Percentiles rank a stretch among this genome's conserved stretches.
Evolutionary conservation across 202 grass and related monocot genomes (phyloP).

Genomic region (Panicum hallii): DNA sequence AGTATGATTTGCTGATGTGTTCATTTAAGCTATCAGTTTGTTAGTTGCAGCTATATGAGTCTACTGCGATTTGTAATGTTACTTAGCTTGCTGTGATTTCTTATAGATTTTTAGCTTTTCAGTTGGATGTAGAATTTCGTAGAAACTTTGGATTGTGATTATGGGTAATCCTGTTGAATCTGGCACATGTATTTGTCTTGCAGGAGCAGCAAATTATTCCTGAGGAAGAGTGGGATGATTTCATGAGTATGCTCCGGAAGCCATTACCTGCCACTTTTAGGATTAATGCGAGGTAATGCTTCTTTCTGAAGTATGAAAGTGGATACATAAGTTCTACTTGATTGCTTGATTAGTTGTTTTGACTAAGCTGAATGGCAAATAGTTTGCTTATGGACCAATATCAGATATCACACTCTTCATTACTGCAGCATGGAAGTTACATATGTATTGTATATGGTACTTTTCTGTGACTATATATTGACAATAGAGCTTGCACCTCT

Average conservation of each 20-base stretch:
- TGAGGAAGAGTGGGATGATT: slow-evolving; percentile 80
- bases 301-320: slow-evolving; percentile 8
- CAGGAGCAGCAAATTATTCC: slow-evolving; percentile 81
- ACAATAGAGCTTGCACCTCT: background rate
- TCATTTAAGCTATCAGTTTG: slow-evolving; percentile 26
- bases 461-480: background rate
- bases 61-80: background rate
- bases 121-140: background rate
- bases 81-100: background rate
- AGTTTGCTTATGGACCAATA: slow-evolving; percentile 18
- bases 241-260: slow-evolving; percentile 73
- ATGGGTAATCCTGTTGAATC: background rate
- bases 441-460: background rate
- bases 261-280: slow-evolving; percentile 91
- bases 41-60: background rate
- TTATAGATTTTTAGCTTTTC: background rate
- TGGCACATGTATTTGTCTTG: slow-evolving; percentile 18
- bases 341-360: background rate
- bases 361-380: background rate
- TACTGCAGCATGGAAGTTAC: background rate
- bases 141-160: background rate
- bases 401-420: background rate
- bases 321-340: slow-evolving; percentile 1
- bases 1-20: background rate
- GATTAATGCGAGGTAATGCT: slow-evolving; percentile 82